Conservation (phyloP, 352 stramenopile genomes). For the Elongisporangium senticosum region DNA sequence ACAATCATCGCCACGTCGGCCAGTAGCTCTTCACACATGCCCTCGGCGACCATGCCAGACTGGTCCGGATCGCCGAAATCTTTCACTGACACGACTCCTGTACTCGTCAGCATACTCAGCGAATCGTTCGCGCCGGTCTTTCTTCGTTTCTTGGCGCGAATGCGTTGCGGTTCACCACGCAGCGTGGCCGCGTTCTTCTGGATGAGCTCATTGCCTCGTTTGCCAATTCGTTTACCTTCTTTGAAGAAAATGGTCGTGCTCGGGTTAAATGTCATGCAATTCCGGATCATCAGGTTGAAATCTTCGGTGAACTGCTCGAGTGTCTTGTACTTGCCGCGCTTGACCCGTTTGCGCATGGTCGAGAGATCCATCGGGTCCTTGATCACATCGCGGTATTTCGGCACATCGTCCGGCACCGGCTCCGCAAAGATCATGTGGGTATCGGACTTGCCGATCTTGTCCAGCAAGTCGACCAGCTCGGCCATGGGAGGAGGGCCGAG, state of each 20-base stretch:
- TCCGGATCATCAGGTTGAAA: constrained; percentile 85
- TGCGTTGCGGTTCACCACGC: constrained; percentile 66
- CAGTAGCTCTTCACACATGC: constrained; percentile 69
- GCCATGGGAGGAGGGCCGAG: constrained; percentile 66
- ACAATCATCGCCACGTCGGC: constrained; percentile 75
- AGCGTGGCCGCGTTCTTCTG: constrained; percentile 56
- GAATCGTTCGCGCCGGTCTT: constrained; percentile 59
- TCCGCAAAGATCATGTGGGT: constrained; percentile 79
- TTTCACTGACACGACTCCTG: constrained; percentile 53
- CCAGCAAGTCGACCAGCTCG: constrained; percentile 58
- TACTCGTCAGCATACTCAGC: constrained; percentile 68
- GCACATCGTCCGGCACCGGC: constrained; percentile 78
- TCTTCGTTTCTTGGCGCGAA: constrained; percentile 70
- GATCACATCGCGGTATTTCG: constrained; percentile 79
- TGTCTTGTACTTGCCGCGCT: constrained; percentile 78
- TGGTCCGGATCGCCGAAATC: constrained; percentile 70
- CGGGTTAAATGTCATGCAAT: constrained; percentile 84
- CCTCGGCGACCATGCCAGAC: constrained; percentile 78
- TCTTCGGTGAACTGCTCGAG: constrained; percentile 72
- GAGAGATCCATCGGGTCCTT: constrained; percentile 84
- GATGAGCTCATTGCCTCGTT: constrained; percentile 75
- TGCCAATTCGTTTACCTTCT: constrained; percentile 80
- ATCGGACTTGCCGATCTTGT: constrained; percentile 80
- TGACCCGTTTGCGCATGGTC: constrained; percentile 75
- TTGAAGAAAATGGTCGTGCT: constrained; percentile 87